Base-by-base conservation (phyloP, 2,329 filamentous ascomycete species). In the Diplodia scrobiculata region DNA sequence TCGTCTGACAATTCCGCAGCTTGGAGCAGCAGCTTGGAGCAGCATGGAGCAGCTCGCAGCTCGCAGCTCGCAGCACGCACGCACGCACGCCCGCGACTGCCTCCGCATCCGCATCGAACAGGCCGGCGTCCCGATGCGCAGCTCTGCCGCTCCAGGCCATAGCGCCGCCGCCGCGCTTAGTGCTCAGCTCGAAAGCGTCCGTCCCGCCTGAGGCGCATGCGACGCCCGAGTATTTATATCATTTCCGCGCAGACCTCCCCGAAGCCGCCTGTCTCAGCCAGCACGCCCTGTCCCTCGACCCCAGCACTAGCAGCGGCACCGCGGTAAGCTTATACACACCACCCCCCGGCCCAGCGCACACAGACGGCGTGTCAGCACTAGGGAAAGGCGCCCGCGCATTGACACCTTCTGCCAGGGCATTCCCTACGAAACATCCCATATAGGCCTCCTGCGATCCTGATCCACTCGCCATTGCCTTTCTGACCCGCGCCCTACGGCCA, bases 271-370 rank as follows among this genome's bases (percentile, higher is more conserved):
- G 60, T 63, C 60, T 63, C 48, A 52, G 50, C 60, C 50, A 52
- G 60, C 60, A 29, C 59, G 47, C 32, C 58, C 58, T 62, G 36
- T 62, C 58, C 25, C 27, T 25, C 58, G 25, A 17, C 55, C 36
- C 53, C 54, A 58, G 54, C 53, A 38, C 55, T 48, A 60, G 55
- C 55, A 48, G 38, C 55, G 41, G 41, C 47, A 36, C 25, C 47
- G 27, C n/a, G 63, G 63, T 66, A 66, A 66, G 63, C 63, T 66
- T 66, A 66, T 66, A 66, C 63, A 50, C 25, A 58, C 53, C 25
- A 50, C 21, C 25, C 63, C 63, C 45, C 45, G 32, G 45, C 38
- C 53, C 63, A 32, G 54, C 54, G 54, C 36, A 14, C 58, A 5
- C 38, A 48, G 48, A 45, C 27, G 48, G 48, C 47, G 29, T 25